phyloP scores from a whole-genome alignment of 2,329 filamentous ascomycete genomes.

The Thelonectria rubi region DNA sequence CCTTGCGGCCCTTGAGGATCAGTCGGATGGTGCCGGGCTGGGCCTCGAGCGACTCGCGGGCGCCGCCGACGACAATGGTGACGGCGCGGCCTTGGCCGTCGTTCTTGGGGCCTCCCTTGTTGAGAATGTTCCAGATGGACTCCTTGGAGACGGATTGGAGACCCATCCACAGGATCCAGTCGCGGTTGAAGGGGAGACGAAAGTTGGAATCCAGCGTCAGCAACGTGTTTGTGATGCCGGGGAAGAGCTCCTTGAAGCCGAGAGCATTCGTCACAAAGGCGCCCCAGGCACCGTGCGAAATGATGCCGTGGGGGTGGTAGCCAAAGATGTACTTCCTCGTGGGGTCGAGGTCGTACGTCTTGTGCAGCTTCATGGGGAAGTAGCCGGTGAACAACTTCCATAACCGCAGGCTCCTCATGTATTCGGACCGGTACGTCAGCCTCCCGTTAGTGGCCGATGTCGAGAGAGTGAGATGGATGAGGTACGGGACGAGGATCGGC shows the following conservation, averaged over 20 bases:
- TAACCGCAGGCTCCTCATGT: constrained; percentile 75
- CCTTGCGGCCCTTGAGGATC: constrained; percentile 84
- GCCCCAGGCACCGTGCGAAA: constrained; percentile 93
- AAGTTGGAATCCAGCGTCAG: constrained; percentile 97
- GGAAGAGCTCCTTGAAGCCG: constrained; percentile 87
- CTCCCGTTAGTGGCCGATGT: constrained; percentile 79
- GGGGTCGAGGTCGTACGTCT: constrained; percentile 79
- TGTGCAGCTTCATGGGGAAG: constrained; percentile 89
- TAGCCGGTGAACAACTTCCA: constrained; percentile 94
- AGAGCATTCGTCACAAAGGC: constrained; percentile 91
- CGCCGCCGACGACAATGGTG: constrained; percentile 94
- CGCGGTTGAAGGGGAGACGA: constrained; percentile 89
- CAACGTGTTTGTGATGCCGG: constrained; percentile 92
- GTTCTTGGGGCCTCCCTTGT: constrained; percentile 76
- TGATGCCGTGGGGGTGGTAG: constrained; percentile 97
- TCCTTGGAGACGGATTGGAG: constrained; percentile 89
- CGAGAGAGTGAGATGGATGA: constrained; percentile 85
- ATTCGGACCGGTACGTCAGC: constrained; percentile 77
- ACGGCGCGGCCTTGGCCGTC: constrained; percentile 95
- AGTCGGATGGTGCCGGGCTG: constrained; percentile 80
- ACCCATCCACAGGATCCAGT: constrained; percentile 91
- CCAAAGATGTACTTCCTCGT: constrained; percentile 95
- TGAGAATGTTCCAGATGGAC: constrained; percentile 88
- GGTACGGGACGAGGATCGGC: constrained; percentile 80
- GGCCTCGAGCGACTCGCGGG: constrained; percentile 89